Evolutionary conservation across 257 asterid genomes (phyloP).

Genomic region (Hygrophila difformis): DNA sequence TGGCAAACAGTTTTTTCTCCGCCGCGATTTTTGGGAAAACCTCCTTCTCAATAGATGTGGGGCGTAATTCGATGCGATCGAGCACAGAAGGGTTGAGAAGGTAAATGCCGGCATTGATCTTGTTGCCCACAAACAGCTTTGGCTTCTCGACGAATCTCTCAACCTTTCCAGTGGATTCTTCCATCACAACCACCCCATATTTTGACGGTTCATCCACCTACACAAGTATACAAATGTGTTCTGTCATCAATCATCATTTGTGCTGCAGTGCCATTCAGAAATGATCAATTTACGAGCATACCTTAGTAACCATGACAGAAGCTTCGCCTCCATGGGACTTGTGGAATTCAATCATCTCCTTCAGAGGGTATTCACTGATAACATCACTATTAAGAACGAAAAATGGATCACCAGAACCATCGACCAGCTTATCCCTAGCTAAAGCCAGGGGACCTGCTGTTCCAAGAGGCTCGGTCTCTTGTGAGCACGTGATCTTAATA

Average conservation of each 20-base stretch:
- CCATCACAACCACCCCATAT: conserved; percentile 5
- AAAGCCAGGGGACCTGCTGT: conserved; percentile 99
- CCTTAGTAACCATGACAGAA: conserved; percentile 91
- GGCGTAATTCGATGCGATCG: conserved; percentile 73
- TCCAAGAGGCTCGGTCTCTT: conserved; percentile 97
- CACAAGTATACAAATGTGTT: conserved; percentile 2
- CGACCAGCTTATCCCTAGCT: conserved; percentile 87
- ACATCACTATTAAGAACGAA: conserved; percentile 97
- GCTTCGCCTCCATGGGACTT: conserved; percentile 97
- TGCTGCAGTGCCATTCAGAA: not conserved
- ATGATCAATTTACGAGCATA: not conserved
- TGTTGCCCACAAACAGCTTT: conserved; percentile 83
- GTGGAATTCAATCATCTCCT: conserved; percentile 83
- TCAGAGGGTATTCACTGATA: conserved; percentile 83
- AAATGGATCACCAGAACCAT: conserved; percentile 80
- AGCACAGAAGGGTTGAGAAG: conserved; percentile 79
- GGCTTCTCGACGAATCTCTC: conserved; percentile 39
- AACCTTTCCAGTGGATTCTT: not conserved
- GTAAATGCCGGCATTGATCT: conserved; percentile 95
- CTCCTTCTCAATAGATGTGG: conserved; percentile 97
- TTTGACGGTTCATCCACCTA: conserved; percentile 38
- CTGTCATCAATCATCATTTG: not conserved
- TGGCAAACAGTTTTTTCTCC: conserved; percentile 43
- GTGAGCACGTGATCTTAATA: conserved; percentile 88
- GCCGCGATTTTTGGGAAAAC: conserved; percentile 67